Base-by-base conservation (phyloP, 345 rosid species). In the Chamaenerion angustifolium region DNA sequence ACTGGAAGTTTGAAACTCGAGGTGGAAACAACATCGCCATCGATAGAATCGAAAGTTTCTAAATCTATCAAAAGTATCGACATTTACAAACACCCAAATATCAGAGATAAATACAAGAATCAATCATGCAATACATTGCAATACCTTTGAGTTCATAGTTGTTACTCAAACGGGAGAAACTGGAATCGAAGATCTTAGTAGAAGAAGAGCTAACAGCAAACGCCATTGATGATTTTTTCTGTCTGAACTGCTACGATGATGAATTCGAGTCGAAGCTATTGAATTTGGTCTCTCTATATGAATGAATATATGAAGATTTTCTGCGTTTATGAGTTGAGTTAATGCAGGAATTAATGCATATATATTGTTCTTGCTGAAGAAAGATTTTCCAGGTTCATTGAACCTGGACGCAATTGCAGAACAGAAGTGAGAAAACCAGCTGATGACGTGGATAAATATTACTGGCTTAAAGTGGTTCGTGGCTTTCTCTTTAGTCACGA, bases 381-480 rank as follows among this genome's bases (percentile, higher is more conserved):
- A 42, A 15, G 40, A 19, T 1, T 23, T 0, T 13, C 35, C 6
- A 10, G 52, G 48, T 9, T 14, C 8, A 10, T 15, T 16, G 64
- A 60, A 60, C 42, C 58, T 60, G 64, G 64, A 60, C 58, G 58
- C 18, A 42, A 60, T 53, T 16, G 11, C 9, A 43, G 16, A 0
- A 16, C 4, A 0, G 15, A 11, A 51, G 37, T 45, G 8, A 11
- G 4, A 3, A 11, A 16, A 12, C 18, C 2, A n/a, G 10, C 10
- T 10, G 54, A 40, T 68, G 45, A 68, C 70, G 75, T 81, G 89
- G 66, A 43, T 0, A 2, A 3, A 0, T 0, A 12, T 11, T 12
- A 31, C 52, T 45, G 44, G 43, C 5, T 8, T 9, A 41, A 42
- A 43, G 15, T 1, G 16, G 1, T 18, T 17, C 11, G 13, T 3